phyloP scores from a whole-genome alignment of 2,329 filamentous ascomycete genomes.

The Anthostomella pinea region DNA sequence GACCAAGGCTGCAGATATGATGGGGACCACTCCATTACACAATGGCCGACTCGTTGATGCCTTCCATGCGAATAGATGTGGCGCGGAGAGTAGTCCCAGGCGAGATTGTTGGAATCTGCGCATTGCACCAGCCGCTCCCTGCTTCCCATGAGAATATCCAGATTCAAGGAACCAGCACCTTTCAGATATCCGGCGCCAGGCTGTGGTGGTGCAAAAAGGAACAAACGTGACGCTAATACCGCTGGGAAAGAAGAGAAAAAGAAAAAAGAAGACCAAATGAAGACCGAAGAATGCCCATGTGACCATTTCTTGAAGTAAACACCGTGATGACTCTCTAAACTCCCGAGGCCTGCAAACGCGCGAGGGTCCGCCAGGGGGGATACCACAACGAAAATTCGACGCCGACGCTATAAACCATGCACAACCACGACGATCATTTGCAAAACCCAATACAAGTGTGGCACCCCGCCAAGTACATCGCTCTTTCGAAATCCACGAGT shows the following conservation, averaged over 20 bases:
- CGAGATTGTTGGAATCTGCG: no score
- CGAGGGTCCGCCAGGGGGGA: constrained; percentile 22
- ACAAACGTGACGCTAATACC: constrained; percentile 29
- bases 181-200: constrained; percentile 18
- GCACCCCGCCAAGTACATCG: constrained; percentile 27
- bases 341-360: constrained; percentile 25
- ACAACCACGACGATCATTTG: constrained; percentile 23
- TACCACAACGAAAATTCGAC: constrained; percentile 30
- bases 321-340: constrained; percentile 29
- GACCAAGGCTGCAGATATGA: no score
- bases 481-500: constrained; percentile 19
- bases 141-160: no score
- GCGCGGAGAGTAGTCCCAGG: no score
- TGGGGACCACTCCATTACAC: no score
- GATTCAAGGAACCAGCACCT: no score
- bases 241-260: constrained; percentile 18
- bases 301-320: constrained; percentile 26
- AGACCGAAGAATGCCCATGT: constrained; percentile 30
- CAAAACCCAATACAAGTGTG: constrained; percentile 31
- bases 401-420: constrained; percentile 32
- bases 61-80: no score
- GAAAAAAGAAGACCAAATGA: constrained; percentile 21
- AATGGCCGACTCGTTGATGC: no score
- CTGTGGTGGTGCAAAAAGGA: constrained; percentile 13
- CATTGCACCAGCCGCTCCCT: no score